phyloP scores from a whole-genome alignment of 2,329 filamentous ascomycete species.

The Zasmidium citrigriseum region DNA sequence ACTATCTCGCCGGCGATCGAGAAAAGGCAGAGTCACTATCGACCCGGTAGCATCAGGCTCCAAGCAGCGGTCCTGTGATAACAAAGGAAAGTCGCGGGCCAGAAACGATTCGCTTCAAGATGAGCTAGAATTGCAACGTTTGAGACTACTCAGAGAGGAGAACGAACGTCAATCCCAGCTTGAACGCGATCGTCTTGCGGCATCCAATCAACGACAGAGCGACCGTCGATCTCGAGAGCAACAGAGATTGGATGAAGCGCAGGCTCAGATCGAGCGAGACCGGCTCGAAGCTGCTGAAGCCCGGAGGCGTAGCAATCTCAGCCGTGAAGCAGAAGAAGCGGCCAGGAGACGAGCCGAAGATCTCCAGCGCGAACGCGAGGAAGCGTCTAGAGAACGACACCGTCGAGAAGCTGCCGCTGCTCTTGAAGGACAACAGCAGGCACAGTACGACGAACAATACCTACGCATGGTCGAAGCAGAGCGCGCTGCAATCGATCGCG shows the following conservation, averaged over 20 bases:
- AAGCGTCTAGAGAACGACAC: neutral
- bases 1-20: neutral
- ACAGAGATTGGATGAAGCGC: neutral
- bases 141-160: neutral
- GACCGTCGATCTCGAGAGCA: neutral
- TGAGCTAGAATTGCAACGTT: neutral
- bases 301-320: neutral
- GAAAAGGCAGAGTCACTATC: neutral
- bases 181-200: neutral
- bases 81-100: constrained; percentile 1
- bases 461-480: constrained; percentile 2
- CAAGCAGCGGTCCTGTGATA: neutral
- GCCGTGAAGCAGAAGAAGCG: constrained; percentile 3
- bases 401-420: constrained; percentile 2
- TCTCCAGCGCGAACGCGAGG: neutral
- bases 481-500: neutral
- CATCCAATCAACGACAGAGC: neutral
- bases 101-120: constrained; percentile 1
- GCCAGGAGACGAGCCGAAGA: constrained; percentile 1
- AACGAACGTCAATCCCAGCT: neutral
- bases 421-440: neutral
- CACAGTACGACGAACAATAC: neutral
- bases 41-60: neutral
- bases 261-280: neutral
- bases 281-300: neutral